Evolutionary conservation across 23 red algal genomes (phyloP).

Genomic region (Gracilaria vermiculophylla): DNA sequence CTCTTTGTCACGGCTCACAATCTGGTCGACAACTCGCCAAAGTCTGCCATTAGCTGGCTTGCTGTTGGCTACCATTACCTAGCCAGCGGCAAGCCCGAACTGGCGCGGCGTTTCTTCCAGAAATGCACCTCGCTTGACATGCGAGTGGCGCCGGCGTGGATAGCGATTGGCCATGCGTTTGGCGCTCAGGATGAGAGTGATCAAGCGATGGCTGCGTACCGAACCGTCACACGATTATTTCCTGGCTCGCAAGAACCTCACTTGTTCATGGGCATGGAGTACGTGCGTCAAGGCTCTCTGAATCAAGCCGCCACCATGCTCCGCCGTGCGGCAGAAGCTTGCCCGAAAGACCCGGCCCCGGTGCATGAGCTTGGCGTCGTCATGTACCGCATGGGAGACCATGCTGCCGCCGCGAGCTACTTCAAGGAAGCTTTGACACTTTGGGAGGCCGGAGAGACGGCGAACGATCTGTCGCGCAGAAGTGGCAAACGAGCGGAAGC

Average conservation of each 20-base stretch:
- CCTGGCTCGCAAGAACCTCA: conserved; percentile 59
- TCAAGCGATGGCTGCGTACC: conserved; percentile 91
- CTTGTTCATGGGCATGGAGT: conserved; percentile 89
- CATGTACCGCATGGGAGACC: conserved; percentile 74
- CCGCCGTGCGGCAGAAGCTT: conserved; percentile 55
- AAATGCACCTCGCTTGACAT: conserved; percentile 83
- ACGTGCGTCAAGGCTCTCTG: conserved; percentile 69
- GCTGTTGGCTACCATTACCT: conserved; percentile 91
- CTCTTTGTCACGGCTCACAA: conserved; percentile 80
- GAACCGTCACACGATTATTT: conserved; percentile 76
- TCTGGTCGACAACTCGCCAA: conserved; percentile 73
- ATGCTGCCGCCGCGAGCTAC: conserved; percentile 55
- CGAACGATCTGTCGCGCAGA: not conserved
- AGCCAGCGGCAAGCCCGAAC: conserved; percentile 58
- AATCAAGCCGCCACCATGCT: conserved; percentile 58
- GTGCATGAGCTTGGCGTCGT: conserved; percentile 78
- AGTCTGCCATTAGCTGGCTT: conserved; percentile 60
- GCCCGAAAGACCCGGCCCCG: conserved; percentile 43
- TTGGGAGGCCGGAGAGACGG: conserved; percentile 44
- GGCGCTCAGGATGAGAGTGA: conserved; percentile 88
- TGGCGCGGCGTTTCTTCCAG: conserved; percentile 74
- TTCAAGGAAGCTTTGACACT: conserved; percentile 67
- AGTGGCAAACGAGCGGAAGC: conserved; percentile 64
- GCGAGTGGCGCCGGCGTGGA: conserved; percentile 71
- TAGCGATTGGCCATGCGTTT: conserved; percentile 91